phyloP scores from a whole-genome alignment of 805 yeast species.

The Candida morakotiae region DNA sequence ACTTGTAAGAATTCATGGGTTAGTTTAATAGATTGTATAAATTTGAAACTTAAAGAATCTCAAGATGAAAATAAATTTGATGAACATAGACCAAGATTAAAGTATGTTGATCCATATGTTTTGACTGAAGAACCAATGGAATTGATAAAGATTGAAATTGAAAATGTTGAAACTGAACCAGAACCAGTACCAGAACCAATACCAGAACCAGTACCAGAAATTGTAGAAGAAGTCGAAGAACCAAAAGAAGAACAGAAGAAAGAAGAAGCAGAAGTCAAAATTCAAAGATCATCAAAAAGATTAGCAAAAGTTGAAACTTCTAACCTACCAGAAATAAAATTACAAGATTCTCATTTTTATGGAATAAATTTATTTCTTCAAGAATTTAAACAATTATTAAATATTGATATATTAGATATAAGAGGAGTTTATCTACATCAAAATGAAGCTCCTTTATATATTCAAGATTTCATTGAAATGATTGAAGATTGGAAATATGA shows the following conservation, averaged over 20 bases:
- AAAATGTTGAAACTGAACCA: constrained; percentile 2
- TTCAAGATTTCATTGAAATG: constrained; percentile 19
- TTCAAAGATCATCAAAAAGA: constrained; percentile 29
- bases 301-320: constrained; percentile 21
- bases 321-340: constrained; percentile 18
- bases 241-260: constrained; percentile 16
- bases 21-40: constrained; percentile 26
- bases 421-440: constrained; percentile 13
- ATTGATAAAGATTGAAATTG: constrained; percentile 30
- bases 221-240: background rate
- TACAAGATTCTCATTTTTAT: constrained; percentile 20
- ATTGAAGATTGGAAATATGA: constrained; percentile 25
- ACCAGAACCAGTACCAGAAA: constrained; percentile 1
- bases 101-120: constrained; percentile 48
- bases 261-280: constrained; percentile 24
- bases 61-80: constrained; percentile 33
- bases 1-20: constrained; percentile 18
- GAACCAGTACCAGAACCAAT: constrained; percentile 1
- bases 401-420: constrained; percentile 7
- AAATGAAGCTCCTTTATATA: constrained; percentile 9
- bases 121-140: constrained; percentile 49
- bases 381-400: constrained; percentile 14
- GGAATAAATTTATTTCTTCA: constrained; percentile 25
- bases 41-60: constrained; percentile 24
- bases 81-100: constrained; percentile 37